Evolutionary conservation across 495 filamentous ascomycete genomes (phyloP).

Genomic region (Melanomma pulvis-pyrius): DNA sequence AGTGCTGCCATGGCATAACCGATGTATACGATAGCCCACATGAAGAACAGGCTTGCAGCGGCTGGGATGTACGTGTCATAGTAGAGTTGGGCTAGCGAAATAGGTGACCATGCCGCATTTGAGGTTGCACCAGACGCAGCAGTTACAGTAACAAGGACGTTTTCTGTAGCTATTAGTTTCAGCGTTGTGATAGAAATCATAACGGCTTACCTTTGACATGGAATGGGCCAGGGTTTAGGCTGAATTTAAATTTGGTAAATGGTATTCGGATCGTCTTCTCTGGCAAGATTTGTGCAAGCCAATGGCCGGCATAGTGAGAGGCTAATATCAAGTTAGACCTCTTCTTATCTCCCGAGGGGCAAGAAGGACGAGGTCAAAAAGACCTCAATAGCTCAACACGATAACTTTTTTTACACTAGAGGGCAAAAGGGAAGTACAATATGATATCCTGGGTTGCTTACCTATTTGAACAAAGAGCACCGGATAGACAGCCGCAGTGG

Average conservation of each 20-base stretch:
- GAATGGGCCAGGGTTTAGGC: conserved; percentile 59
- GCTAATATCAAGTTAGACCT: conserved; percentile 22
- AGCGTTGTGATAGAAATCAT: neutral
- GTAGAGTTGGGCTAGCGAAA: conserved; percentile 58
- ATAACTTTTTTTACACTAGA: too few relatives aligned
- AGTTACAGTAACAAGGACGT: conserved; percentile 59
- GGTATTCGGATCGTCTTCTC: conserved; percentile 52
- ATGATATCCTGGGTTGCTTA: too few relatives aligned
- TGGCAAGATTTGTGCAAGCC: conserved; percentile 56
- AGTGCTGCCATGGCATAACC: conserved; percentile 60
- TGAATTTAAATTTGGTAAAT: conserved; percentile 46
- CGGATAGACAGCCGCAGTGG: conserved; percentile 58
- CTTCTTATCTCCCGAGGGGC: neutral
- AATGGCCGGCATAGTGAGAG: conserved; percentile 58
- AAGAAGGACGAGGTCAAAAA: too few relatives aligned
- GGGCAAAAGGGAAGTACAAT: too few relatives aligned
- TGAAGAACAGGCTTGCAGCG: conserved; percentile 59
- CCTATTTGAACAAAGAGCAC: conserved; percentile 50
- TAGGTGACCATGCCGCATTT: conserved; percentile 54
- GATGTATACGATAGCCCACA: conserved; percentile 59
- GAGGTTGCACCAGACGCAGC: conserved; percentile 59
- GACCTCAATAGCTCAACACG: too few relatives aligned
- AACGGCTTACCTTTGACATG: conserved; percentile 47
- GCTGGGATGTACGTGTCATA: conserved; percentile 55
- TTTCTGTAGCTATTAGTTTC: conserved; percentile 47